Percentiles rank a stretch among this genome's conserved stretches.
phyloP scores from a whole-genome alignment of 164 flowering plant genomes.

The Umbellularia californica region DNA sequence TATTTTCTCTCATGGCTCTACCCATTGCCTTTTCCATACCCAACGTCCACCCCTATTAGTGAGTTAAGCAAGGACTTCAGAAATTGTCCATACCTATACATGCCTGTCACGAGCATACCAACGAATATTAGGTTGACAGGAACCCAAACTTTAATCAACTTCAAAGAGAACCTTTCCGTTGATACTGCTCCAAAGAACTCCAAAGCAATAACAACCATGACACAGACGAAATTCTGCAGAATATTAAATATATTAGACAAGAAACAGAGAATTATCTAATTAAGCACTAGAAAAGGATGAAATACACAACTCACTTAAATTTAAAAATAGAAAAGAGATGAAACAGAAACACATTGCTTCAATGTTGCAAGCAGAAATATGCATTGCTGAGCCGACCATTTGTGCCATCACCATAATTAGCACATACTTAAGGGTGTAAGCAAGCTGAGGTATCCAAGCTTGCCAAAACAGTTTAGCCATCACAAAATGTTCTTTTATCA shows the following conservation, averaged over 20 bases:
- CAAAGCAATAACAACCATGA: slow-evolving; percentile 40
- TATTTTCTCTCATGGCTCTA: not conserved
- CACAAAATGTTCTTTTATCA: no score
- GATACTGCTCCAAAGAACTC: slow-evolving; percentile 43
- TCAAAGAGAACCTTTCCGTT: slow-evolving; percentile 64
- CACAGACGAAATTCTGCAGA: slow-evolving; percentile 64
- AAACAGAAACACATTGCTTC: not conserved
- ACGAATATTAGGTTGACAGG: slow-evolving; percentile 82
- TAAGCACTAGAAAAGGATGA: not conserved
- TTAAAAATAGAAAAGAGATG: not conserved
- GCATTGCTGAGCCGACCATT: no score
- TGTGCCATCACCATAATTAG: no score
- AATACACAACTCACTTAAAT: not conserved
- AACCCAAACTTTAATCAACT: slow-evolving; percentile 59
- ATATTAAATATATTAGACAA: not conserved
- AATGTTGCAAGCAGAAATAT: no score
- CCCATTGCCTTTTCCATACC: not conserved
- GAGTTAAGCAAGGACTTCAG: not conserved
- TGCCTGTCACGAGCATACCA: slow-evolving; percentile 85
- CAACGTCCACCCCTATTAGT: not conserved
- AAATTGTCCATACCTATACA: slow-evolving; percentile 36
- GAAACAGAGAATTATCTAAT: not conserved
- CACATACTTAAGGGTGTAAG: no score
- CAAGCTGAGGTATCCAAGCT: no score
- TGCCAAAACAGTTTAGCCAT: no score